A percentile compares a stretch with the other conserved stretches of the same genome.
Conservation (phyloP, 2,329 filamentous ascomycete genomes). For the Fusarium clavum region DNA sequence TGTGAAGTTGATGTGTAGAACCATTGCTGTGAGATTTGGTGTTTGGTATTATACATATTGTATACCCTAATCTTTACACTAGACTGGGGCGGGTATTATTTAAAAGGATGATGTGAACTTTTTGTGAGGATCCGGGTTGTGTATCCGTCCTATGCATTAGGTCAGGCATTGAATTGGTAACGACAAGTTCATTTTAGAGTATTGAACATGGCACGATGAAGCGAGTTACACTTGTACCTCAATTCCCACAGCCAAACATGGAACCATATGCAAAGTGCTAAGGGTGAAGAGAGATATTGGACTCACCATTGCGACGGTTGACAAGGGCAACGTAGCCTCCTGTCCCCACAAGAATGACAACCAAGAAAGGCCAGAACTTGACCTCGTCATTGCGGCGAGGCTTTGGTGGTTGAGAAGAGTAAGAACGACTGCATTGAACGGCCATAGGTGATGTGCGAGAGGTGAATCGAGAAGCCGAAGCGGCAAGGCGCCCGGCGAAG, state of each 20-base stretch:
- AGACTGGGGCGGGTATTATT: background rate
- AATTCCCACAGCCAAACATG: background rate
- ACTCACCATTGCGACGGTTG: slow-evolving; percentile 62
- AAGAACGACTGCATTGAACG: slow-evolving; percentile 50
- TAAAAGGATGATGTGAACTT: slow-evolving; percentile 31
- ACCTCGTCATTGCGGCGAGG: slow-evolving; percentile 53
- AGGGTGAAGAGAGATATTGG: background rate
- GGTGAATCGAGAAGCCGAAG: slow-evolving; percentile 37
- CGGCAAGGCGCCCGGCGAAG: slow-evolving; percentile 44
- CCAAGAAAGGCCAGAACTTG: slow-evolving; percentile 70
- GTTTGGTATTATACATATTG: slow-evolving; percentile 24
- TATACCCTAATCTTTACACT: background rate
- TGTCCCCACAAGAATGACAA: slow-evolving; percentile 60
- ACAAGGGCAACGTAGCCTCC: slow-evolving; percentile 64
- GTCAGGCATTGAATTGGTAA: slow-evolving; percentile 5
- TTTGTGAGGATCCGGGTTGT: slow-evolving; percentile 32
- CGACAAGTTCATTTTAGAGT: background rate
- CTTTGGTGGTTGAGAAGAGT: slow-evolving; percentile 57
- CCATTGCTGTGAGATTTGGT: background rate
- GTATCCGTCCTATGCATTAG: slow-evolving; percentile 21
- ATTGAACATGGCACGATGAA: background rate
- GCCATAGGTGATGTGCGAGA: slow-evolving; percentile 31
- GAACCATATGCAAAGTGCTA: background rate
- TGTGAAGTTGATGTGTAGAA: background rate
- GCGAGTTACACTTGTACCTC: background rate